Evolutionary conservation across 768 basidiomycete species (phyloP), one percentile per base, ranked within the genome.

Genomic region (Termitomyces eurrhizus): DNA sequence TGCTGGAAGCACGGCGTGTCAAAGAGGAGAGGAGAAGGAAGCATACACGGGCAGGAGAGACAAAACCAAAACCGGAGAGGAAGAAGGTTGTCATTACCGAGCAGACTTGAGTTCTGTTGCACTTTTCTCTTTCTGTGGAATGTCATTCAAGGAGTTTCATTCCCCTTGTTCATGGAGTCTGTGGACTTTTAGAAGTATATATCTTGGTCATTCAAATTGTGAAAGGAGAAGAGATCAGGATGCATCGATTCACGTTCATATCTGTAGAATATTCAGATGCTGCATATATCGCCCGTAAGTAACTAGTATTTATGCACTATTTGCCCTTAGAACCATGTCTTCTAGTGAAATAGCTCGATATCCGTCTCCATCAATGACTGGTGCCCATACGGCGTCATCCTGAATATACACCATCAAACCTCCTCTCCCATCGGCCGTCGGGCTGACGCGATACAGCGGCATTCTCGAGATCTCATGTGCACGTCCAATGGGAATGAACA

Each of bases 351-450:
- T 87, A 4, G 95, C 95, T 61, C 82, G 78, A 71, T 86, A 92
- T 14, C 83, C 80, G 18, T 86, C 86, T 57, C 78, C 85, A 37
- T 74, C 72, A 1, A 73, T 74, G 29, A 74, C 78, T 9, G 85
- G 80, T 3, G 90, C 89, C 90, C 95, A 98, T 14, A 98, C 92
- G 0, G 95, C 95, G 74, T 97, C 95, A 67, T 97, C 95, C 64
- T 86, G 77, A 46, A 98, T 83, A 74, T 96, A 99, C 26, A 97
- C 88, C 66, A 93, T 77, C 46, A 98, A 69, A 0, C 96, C 96
- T 9, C 92, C 90, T 67, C 87, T 89, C 12, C 93, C 95, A 71
- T 93, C 92, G 14, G 84, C 84, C 24, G 81, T 86, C 56, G 77
- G 77, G 58, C 92, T 91, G 13, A 98, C 87, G 53, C 89, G 84